Base-by-base conservation (phyloP, 345 rosid species). In the Garcia nutans region DNA sequence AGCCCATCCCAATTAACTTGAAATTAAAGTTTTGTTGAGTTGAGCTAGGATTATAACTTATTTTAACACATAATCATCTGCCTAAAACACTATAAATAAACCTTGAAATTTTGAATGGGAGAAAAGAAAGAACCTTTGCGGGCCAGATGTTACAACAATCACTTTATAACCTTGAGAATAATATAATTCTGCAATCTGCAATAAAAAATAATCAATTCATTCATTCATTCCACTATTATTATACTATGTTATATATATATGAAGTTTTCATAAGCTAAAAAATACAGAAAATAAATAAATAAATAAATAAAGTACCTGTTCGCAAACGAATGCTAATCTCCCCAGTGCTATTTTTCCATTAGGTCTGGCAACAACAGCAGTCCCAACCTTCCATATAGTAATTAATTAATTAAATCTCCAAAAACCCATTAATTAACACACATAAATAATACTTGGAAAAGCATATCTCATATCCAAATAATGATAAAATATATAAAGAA, bases 311-410 rank as follows among this genome's bases (percentile, higher is more conserved):
- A 50, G 8, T 23, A 93, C 99, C 93, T 93, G 97, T 77, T 96
- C 99, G 76, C 98, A 93, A 19, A 96, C 88, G n/a, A 95, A 87
- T 68, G 98, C 99, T 42, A 93, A 81, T 74, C 97, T 95, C 59
- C 99, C 99, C 44, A 93, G 93, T 44, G 97, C 98, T 75, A 96
- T 78, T 83, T 97, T 87, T 68, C 97, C 98, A 88, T 95, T 97
- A 69, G 77, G 71, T 79, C 99, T 87, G 33, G 99, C 93, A 31
- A 93, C 98, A 60, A 96, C 97, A 28, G 98, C 99, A 6, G 99
- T 96, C 78, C 99, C 99, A 68, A 96, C 99, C 99, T 96, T 76
- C 80, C 79, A 19, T 64, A 10, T 52, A 68, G 23, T 17, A 10
- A 28, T 10, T 10, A 23, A 6, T 23, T 3, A 24, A 22, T 8